These are phyloP conservation scores for Porpolomopsis calyptriformis DNA, from an alignment of 768 basidiomycete genomes.

Conservation along the genomic window DNA sequence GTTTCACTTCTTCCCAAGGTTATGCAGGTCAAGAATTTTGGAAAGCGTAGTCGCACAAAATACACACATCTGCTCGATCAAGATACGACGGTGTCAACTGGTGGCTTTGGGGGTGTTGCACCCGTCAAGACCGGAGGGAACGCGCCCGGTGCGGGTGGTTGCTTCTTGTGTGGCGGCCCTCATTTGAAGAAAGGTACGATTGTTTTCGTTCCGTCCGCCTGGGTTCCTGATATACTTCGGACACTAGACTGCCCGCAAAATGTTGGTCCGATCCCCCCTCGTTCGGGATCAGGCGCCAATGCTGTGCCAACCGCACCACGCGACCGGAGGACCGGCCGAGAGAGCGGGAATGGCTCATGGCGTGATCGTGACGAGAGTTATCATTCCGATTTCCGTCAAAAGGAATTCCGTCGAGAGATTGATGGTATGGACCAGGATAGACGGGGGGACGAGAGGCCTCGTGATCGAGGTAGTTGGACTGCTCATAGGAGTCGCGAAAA, in stretches of 20 bases:
- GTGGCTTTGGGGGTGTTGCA: constrained; percentile 55
- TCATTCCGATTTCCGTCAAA: neutral
- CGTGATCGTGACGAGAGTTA: constrained; percentile 15
- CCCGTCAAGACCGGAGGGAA: constrained; percentile 47
- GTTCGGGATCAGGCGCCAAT: constrained; percentile 24
- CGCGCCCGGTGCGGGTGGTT: constrained; percentile 52
- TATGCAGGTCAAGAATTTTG: constrained; percentile 96
- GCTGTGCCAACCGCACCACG: constrained; percentile 20
- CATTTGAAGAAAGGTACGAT: constrained; percentile 79
- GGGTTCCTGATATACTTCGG: neutral
- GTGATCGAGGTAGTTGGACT: constrained; percentile 17
- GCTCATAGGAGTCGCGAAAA: constrained; percentile 13
- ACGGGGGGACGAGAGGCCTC: constrained; percentile 15
- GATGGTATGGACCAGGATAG: constrained; percentile 14
- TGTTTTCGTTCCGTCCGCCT: neutral
- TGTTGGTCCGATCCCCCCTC: constrained; percentile 25
- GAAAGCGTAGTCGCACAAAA: constrained; percentile 85
- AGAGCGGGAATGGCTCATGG: constrained; percentile 26
- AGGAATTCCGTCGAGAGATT: constrained; percentile 11
- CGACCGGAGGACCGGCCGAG: constrained; percentile 22
- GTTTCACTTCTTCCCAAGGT: constrained; percentile 83
- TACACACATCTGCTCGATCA: constrained; percentile 94
- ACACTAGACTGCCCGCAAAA: constrained; percentile 43
- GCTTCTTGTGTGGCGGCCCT: constrained; percentile 89
- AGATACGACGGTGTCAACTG: constrained; percentile 64